Conservation (phyloP, 352 stramenopile species). For the Pythium dissotocum region DNA sequence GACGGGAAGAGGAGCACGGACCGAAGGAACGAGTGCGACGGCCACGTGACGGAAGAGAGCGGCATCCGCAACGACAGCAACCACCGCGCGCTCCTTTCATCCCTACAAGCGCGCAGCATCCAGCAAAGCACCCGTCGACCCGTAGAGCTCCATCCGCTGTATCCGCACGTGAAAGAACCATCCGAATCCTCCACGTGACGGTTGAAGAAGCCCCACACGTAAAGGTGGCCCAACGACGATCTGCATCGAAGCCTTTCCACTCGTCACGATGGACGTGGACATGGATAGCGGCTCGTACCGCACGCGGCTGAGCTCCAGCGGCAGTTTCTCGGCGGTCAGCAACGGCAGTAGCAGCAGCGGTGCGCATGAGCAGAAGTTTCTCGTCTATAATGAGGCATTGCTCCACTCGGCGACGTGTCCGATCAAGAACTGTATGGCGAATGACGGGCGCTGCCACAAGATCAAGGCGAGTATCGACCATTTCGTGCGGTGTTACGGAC, state of each 20-base stretch:
- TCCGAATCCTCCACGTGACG: not conserved
- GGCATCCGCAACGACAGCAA: not conserved
- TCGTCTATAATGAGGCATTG: constrained; percentile 83
- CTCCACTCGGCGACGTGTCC: constrained; percentile 66
- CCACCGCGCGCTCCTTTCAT: not conserved
- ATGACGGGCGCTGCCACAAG: constrained; percentile 79
- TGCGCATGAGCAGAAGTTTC: constrained; percentile 81
- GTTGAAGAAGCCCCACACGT: not conserved
- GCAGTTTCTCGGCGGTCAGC: constrained; percentile 14
- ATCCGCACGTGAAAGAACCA: not conserved
- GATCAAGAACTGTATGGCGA: constrained; percentile 56
- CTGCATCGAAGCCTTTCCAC: not conserved
- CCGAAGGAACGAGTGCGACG: not conserved
- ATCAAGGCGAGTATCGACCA: constrained; percentile 89
- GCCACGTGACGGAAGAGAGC: not conserved
- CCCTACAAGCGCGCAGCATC: not conserved
- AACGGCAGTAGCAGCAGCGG: constrained; percentile 1
- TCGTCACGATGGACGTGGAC: constrained; percentile 30
- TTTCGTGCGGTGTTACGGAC: constrained; percentile 84
- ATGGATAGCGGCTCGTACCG: constrained; percentile 25
- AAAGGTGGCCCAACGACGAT: not conserved
- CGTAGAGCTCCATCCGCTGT: not conserved
- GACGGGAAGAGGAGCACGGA: constrained; percentile 18
- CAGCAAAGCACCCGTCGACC: not conserved
- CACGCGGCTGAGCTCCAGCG: constrained; percentile 12